Percentiles rank a stretch among this genome's conserved stretches.
Conservation (phyloP, 495 filamentous ascomycete genomes). For the Talaromyces stipitatus region DNA sequence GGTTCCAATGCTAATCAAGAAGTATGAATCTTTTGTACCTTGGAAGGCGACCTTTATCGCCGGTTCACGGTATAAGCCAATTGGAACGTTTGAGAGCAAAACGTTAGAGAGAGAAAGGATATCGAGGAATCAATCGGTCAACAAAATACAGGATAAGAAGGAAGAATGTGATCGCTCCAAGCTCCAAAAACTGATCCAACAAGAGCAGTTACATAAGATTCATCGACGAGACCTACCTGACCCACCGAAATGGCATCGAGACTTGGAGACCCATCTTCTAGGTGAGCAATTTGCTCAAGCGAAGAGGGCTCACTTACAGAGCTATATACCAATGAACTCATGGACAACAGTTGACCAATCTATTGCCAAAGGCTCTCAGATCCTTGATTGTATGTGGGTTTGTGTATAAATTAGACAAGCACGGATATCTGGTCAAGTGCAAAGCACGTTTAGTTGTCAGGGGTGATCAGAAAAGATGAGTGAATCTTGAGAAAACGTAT, state of each 20-base stretch:
- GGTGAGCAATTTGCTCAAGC: not conserved
- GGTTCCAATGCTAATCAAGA: too few species aligned
- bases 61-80: not conserved
- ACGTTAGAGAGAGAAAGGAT: too few species aligned
- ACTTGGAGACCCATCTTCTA: not conserved
- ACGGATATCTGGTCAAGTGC: constrained; percentile 14
- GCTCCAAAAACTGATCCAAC: too few species aligned
- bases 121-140: too few species aligned
- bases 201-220: not conserved
- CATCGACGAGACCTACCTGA: not conserved
- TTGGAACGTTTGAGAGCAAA: not conserved
- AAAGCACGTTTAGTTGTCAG: constrained; percentile 21
- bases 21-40: not conserved
- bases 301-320: not conserved
- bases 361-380: not conserved
- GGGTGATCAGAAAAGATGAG: constrained; percentile 17
- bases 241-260: not conserved
- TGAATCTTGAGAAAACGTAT: constrained; percentile 5
- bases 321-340: not conserved
- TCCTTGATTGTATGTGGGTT: constrained; percentile 10
- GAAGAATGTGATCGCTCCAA: too few species aligned
- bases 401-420: constrained; percentile 15
- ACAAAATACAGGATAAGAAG: too few species aligned
- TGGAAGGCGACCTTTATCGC: not conserved
- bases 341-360: not conserved